phyloP scores from a whole-genome alignment of 2,329 filamentous ascomycete species.

The Claviceps africana region DNA sequence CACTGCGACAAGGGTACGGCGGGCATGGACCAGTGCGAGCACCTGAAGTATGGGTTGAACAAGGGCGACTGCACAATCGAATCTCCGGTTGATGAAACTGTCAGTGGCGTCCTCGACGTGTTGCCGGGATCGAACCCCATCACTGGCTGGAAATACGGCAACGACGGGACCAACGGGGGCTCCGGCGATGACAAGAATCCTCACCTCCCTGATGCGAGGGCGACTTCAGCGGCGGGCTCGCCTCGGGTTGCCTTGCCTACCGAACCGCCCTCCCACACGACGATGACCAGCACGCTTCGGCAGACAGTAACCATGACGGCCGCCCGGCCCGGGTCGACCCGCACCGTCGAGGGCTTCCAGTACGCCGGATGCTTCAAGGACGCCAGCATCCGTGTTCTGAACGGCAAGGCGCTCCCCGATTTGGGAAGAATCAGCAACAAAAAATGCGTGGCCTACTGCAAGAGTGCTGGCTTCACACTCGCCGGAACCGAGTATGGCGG shows the following conservation, averaged over 20 bases:
- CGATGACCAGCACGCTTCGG: constrained; percentile 25
- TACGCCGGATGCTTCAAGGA: constrained; percentile 32
- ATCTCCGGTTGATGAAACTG: constrained; percentile 31
- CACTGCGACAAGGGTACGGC: constrained; percentile 45
- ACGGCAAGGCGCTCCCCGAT: constrained; percentile 24
- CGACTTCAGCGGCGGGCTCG: too few relatives aligned
- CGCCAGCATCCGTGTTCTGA: constrained; percentile 22
- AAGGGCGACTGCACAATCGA: constrained; percentile 36
- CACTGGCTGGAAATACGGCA: constrained; percentile 35
- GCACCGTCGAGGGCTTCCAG: constrained; percentile 17
- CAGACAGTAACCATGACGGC: constrained; percentile 32
- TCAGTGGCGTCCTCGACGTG: constrained; percentile 27
- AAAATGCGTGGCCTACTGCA: constrained; percentile 36
- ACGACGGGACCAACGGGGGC: neutral
- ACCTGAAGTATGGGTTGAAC: constrained; percentile 30
- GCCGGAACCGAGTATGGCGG: constrained; percentile 36
- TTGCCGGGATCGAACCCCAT: constrained; percentile 44
- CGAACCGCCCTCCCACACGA: constrained; percentile 12
- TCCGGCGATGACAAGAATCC: constrained; percentile 7
- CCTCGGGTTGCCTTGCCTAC: too few relatives aligned
- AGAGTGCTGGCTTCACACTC: constrained; percentile 24
- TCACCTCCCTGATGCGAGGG: too few relatives aligned
- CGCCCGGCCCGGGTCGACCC: constrained; percentile 9
- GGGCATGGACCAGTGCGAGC: constrained; percentile 49
- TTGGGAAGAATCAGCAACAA: constrained; percentile 29